A percentile compares a stretch with the other conserved stretches of the same genome.
Evolutionary conservation across 148 eudicot species (phyloP).

Genomic region (Tetragonia tetragonoides): DNA sequence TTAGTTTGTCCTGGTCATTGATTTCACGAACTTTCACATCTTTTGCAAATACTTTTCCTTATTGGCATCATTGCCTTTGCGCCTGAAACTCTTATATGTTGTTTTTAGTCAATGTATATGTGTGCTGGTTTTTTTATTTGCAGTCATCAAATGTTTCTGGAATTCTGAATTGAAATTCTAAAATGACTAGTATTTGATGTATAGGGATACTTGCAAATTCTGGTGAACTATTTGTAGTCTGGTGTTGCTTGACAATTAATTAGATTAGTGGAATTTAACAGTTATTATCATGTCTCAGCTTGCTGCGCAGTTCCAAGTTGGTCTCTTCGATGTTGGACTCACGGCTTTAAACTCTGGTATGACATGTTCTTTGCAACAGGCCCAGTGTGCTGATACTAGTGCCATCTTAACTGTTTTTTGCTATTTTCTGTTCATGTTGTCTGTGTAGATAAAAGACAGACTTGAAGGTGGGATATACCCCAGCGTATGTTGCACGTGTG

Average conservation of each 20-base stretch:
- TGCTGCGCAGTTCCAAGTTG: constrained; percentile 79
- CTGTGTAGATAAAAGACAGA: constrained; percentile 74
- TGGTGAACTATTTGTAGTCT: too few relatives aligned
- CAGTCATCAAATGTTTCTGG: too few relatives aligned
- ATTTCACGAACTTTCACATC: too few relatives aligned
- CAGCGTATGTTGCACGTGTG: constrained; percentile 92
- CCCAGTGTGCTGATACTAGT: neutral
- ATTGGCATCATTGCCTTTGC: too few relatives aligned
- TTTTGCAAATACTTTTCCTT: too few relatives aligned
- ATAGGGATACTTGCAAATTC: neutral
- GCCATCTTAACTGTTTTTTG: neutral
- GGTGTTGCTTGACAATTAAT: too few relatives aligned
- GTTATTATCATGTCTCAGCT: constrained; percentile 55
- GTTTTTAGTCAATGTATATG: too few relatives aligned
- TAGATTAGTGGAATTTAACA: constrained; percentile 39
- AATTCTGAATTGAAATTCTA: too few relatives aligned
- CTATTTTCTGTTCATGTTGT: constrained; percentile 12
- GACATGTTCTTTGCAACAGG: neutral
- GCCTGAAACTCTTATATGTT: too few relatives aligned
- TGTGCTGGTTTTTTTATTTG: too few relatives aligned
- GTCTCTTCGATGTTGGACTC: constrained; percentile 69
- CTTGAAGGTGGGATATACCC: constrained; percentile 98
- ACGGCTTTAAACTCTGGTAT: constrained; percentile 82
- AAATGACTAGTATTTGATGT: too few relatives aligned
- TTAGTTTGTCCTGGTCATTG: too few relatives aligned